Evolutionary conservation across 1,139 yeast genomes (phyloP).

Genomic region (Kodamaea ohmeri): DNA sequence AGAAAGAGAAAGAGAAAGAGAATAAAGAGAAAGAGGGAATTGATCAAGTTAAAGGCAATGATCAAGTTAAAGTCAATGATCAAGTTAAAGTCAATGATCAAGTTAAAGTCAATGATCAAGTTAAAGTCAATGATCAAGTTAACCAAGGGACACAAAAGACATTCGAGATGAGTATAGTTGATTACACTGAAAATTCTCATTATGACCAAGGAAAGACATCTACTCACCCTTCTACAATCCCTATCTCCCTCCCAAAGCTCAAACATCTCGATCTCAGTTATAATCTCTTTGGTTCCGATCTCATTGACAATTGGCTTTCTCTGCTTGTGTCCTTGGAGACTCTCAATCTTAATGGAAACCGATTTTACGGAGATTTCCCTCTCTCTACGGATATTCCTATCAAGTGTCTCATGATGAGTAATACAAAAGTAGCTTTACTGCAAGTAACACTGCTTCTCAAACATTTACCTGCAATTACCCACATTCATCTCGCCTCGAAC

Average conservation of each 20-base stretch:
- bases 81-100: too few species aligned
- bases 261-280: slow-evolving; percentile 10
- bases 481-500: slow-evolving; percentile 51
- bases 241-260: slow-evolving; percentile 3
- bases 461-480: slow-evolving; percentile 43
- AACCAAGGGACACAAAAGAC: background rate
- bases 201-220: too few species aligned
- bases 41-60: too few species aligned
- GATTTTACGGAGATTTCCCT: slow-evolving; percentile 27
- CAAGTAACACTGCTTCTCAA: slow-evolving; percentile 21
- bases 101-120: too few species aligned
- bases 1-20: slow-evolving; percentile 11
- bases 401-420: slow-evolving; percentile 15
- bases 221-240: background rate
- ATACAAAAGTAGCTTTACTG: slow-evolving; percentile 13
- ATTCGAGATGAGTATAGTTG: background rate
- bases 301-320: slow-evolving; percentile 54
- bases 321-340: slow-evolving; percentile 39
- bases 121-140: too few species aligned
- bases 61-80: too few species aligned
- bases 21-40: background rate
- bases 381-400: slow-evolving; percentile 3
- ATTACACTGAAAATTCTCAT: background rate
- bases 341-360: slow-evolving; percentile 63
- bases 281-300: slow-evolving; percentile 41